phyloP scores from a whole-genome alignment of 306 rosid genomes.

The Crotalaria pallida region DNA sequence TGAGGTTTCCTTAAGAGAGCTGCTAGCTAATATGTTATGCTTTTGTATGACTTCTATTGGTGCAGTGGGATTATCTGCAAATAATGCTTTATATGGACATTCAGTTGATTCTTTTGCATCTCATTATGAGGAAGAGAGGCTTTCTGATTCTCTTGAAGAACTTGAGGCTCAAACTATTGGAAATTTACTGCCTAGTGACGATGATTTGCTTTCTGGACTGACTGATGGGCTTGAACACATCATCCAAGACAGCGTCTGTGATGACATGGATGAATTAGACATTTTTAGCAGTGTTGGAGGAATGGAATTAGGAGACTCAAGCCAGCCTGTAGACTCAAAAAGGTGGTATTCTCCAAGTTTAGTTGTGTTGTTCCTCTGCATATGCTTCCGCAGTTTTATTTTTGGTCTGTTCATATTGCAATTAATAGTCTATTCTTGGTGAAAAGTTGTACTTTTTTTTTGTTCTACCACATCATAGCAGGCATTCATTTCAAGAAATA shows the following conservation, averaged over 20 bases:
- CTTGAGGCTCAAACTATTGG: constrained; percentile 32
- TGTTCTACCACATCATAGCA: not conserved
- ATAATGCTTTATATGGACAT: constrained; percentile 26
- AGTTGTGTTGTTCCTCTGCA: not conserved
- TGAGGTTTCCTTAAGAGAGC: constrained; percentile 5
- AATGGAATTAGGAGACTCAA: constrained; percentile 53
- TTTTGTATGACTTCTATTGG: constrained; percentile 6
- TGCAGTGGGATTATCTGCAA: constrained; percentile 26
- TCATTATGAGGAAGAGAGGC: constrained; percentile 26
- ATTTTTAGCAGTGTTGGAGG: constrained; percentile 64
- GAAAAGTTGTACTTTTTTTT: not conserved
- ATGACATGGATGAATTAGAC: constrained; percentile 60
- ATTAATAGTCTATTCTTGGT: not conserved
- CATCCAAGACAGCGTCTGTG: constrained; percentile 10
- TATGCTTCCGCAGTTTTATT: not conserved
- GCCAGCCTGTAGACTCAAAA: constrained; percentile 26
- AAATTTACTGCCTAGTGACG: constrained; percentile 30
- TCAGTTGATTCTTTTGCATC: constrained; percentile 26
- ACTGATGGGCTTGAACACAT: not conserved
- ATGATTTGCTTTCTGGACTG: constrained; percentile 34
- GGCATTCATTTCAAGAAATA: not conserved
- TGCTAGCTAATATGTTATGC: constrained; percentile 6
- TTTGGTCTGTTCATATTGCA: not conserved
- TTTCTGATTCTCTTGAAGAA: constrained; percentile 34
- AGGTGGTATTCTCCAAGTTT: constrained; percentile 25